These are phyloP conservation scores for Saitozyma sp. DNA, from an alignment of 768 basidiomycete species.

Conservation along the genomic window DNA sequence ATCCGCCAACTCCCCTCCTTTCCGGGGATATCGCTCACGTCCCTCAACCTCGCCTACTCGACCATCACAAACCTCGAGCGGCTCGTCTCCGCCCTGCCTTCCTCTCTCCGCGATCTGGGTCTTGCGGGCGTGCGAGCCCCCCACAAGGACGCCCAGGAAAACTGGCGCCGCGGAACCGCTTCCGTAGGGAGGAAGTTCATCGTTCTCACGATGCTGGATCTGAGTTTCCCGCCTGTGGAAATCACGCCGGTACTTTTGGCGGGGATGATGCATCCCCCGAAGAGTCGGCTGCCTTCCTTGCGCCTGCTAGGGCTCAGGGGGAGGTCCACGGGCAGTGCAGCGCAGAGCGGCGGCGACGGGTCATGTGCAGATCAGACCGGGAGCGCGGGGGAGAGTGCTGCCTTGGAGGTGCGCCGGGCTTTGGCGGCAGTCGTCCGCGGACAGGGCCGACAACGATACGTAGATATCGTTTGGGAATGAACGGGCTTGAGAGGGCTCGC, in stretches of 20 bases:
- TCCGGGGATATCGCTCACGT: slow-evolving; percentile 19
- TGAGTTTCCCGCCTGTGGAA: slow-evolving; percentile 14
- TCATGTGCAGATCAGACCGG: no score
- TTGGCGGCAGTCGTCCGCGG: no score
- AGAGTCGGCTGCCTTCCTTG: slow-evolving; percentile 13
- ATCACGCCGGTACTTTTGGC: slow-evolving; percentile 4
- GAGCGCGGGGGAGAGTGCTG: no score
- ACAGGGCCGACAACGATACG: no score
- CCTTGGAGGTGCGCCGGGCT: no score
- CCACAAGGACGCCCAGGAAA: slow-evolving; percentile 7
- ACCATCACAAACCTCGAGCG: slow-evolving; percentile 25
- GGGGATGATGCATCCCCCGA: slow-evolving; percentile 10
- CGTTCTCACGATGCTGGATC: slow-evolving; percentile 17
- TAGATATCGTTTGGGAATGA: no score
- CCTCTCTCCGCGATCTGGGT: slow-evolving; percentile 22
- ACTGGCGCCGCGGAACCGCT: slow-evolving; percentile 18
- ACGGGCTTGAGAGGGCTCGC: no score
- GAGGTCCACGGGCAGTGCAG: not conserved
- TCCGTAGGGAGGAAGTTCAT: slow-evolving; percentile 26
- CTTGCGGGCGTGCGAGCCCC: slow-evolving; percentile 16
- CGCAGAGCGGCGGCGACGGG: not conserved
- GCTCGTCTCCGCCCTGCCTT: slow-evolving; percentile 20
- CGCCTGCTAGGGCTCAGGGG: slow-evolving; percentile 16
- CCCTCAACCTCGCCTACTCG: slow-evolving; percentile 31
- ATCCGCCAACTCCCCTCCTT: slow-evolving; percentile 14